Base-by-base conservation (phyloP, 768 basidiomycete species). In the Boletus sp. region DNA sequence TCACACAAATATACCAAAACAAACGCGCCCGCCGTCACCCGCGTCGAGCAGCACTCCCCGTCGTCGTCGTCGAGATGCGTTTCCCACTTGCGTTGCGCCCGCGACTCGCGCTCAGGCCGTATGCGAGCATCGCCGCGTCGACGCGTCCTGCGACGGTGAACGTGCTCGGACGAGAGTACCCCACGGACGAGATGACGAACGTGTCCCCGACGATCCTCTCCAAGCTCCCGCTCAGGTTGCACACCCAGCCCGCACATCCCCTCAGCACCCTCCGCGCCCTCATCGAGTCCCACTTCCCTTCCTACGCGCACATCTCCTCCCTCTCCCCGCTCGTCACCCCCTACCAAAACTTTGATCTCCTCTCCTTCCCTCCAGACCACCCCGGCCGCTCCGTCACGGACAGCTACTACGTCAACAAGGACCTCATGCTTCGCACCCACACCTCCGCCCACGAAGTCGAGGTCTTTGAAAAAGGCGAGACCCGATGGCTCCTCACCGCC, bases 401-500 rank as follows among this genome's bases (percentile, higher is more conserved):
- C 77, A 92, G 89, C 67, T 99, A 99, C 79, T 99, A 99, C 74
- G 79, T 97, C 68, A 98, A 98, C 77, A 82, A 80, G 65, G 77
- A 85, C 64, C 78, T 88, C 67, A 94, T 99, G 92, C 84, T 99
- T 37, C 88, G 97, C 41, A 98, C 97, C 0, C 97, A 99, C 71
- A 98, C 97, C 1, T 94, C 91, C n/a, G 93, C 97, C 5, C 97
- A 99, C 70, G 96, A 99, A 76, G 90, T 98, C 33, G 94, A 97
- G 57, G 86, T 86, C 7, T 98, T 97, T 71, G 73, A 81, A 33
- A 75, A 77, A 44, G 92, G 92, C 6, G 78, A 87, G 60, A 85
- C 88, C 20, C 81, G 81, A 52, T 99, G 95, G 92, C 78, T 99
- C 33, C 78, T 98, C 24, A 90, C 94, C 9, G 94, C 97, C 32